Percentiles rank a stretch among this genome's conserved stretches.
phyloP scores from a whole-genome alignment of 2,329 filamentous ascomycete genomes.

The Hyphodiscus sp. region DNA sequence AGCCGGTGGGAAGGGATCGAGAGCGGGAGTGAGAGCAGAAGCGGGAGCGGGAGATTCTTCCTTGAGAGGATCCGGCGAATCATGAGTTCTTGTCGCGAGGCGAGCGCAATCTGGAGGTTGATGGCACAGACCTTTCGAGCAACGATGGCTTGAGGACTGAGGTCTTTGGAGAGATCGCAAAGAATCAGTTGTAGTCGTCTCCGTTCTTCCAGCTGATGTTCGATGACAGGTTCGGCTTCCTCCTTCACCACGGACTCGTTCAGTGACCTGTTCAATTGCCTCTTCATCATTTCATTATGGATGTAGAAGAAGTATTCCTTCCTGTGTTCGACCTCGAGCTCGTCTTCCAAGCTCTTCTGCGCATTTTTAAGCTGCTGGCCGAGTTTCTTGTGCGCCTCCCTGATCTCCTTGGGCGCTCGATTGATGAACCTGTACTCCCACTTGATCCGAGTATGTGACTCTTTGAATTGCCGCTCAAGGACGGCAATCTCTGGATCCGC shows the following conservation, averaged over 20 bases:
- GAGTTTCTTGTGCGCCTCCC: conserved; percentile 8
- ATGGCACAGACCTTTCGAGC: conserved; percentile 15
- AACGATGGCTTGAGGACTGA: conserved; percentile 13
- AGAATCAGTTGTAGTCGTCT: conserved; percentile 14
- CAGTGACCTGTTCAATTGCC: conserved; percentile 8
- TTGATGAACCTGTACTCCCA: conserved; percentile 19
- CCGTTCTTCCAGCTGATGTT: conserved; percentile 18
- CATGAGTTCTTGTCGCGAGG: conserved; percentile 13
- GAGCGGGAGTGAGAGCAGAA: neutral
- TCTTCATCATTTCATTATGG: conserved; percentile 19
- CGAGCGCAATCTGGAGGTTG: conserved; percentile 15
- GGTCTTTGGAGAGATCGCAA: conserved; percentile 17
- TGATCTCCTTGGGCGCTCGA: conserved; percentile 4
- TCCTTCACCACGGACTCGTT: conserved; percentile 5
- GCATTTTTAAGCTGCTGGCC: conserved; percentile 9
- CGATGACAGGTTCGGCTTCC: conserved; percentile 8
- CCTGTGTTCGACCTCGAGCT: conserved; percentile 4
- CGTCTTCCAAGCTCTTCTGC: conserved; percentile 10
- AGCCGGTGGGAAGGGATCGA: conserved; percentile 6
- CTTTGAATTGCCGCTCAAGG: conserved; percentile 8
- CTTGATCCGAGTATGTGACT: neutral
- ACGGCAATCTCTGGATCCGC: conserved; percentile 13
- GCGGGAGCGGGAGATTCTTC: conserved; percentile 9
- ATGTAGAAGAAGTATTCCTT: conserved; percentile 18
- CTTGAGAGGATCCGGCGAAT: conserved; percentile 10